phyloP scores from a whole-genome alignment of 768 basidiomycete species.

The Suillus subaureus region DNA sequence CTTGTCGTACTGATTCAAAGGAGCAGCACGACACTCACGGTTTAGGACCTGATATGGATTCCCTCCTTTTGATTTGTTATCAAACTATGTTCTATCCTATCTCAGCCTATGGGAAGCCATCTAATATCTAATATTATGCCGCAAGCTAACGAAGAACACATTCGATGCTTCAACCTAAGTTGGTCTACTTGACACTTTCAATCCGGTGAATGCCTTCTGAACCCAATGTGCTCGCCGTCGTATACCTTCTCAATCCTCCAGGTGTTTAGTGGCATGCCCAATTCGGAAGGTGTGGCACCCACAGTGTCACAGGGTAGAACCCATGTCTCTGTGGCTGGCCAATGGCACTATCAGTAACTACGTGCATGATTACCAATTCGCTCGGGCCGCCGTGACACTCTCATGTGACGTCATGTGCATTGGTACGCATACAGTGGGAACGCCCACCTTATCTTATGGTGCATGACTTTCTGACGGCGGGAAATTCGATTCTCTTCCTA shows the following conservation, averaged over 20 bases:
- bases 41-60: background rate
- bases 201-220: background rate
- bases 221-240: background rate
- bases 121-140: background rate
- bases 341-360: too few relatives aligned
- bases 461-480: slow-evolving; percentile 13
- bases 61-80: background rate
- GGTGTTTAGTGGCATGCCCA: background rate
- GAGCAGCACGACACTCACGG: background rate
- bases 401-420: background rate
- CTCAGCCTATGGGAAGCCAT: background rate
- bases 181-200: background rate
- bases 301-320: background rate
- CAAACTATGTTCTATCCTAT: background rate
- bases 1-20: background rate
- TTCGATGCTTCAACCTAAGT: background rate
- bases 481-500: slow-evolving; percentile 13
- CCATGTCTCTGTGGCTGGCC: too few relatives aligned
- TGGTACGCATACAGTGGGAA: background rate
- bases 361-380: background rate
- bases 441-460: slow-evolving; percentile 5
- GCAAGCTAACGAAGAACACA: background rate
- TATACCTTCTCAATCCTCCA: background rate
- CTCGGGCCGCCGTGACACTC: background rate
- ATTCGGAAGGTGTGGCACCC: background rate